Conservation (phyloP, 2,329 filamentous ascomycete species). For the Capronia americana region DNA sequence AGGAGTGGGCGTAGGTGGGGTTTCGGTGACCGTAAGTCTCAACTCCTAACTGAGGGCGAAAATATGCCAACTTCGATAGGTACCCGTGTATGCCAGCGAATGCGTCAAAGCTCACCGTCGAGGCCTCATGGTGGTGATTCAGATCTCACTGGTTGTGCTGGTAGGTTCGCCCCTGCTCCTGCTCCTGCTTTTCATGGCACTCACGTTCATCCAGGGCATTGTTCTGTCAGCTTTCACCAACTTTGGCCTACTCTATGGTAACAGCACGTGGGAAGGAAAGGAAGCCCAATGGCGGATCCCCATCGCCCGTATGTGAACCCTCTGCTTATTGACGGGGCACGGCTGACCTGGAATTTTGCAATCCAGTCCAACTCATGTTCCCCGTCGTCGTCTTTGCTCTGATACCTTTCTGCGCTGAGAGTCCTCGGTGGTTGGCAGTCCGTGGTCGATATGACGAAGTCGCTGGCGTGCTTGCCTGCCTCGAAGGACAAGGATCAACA, state of each 20-base stretch:
- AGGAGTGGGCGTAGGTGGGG: conserved; percentile 13
- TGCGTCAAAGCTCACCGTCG: conserved; percentile 1
- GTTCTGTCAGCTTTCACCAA: conserved; percentile 7
- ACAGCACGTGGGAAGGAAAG: conserved; percentile 3
- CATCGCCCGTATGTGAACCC: conserved; percentile 5
- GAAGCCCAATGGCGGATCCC: conserved; percentile 14
- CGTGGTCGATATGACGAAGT: not conserved
- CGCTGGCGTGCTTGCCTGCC: not conserved
- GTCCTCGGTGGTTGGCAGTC: conserved; percentile 12
- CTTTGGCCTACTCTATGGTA: conserved; percentile 7
- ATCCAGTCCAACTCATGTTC: conserved; percentile 17
- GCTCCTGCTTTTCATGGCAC: not conserved
- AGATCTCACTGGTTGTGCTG: conserved; percentile 5
- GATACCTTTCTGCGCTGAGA: conserved; percentile 17
- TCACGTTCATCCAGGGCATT: not conserved
- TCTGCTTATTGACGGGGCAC: not conserved
- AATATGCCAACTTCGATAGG: conserved; percentile 5
- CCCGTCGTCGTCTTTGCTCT: conserved; percentile 12
- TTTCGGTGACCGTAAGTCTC: conserved; percentile 12
- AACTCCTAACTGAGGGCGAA: not conserved
- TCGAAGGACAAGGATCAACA: not conserved
- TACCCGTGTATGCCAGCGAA: conserved; percentile 11
- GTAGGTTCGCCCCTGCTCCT: not conserved
- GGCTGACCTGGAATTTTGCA: not conserved
- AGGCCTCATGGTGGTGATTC: conserved; percentile 11